A percentile compares a stretch with the other conserved stretches of the same genome.
Evolutionary conservation across 208 protist species (phyloP).

Genomic region (Zelonia costaricensis): DNA sequence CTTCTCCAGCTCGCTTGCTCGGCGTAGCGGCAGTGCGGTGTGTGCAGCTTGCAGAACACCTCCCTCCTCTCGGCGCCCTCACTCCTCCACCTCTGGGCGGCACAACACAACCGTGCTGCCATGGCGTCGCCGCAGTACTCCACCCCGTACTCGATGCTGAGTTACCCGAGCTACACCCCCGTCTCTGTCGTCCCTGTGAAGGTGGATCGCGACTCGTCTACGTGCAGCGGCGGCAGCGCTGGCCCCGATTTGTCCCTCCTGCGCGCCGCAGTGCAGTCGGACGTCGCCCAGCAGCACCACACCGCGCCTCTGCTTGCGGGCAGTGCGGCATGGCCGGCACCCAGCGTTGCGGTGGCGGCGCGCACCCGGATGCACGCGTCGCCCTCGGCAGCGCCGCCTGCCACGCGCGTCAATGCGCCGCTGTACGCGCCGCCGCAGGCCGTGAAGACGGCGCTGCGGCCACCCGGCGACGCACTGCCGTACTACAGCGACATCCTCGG

Average conservation of each 20-base stretch:
- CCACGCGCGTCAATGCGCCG: conserved; percentile 22
- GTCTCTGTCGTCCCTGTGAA: conserved; percentile 32
- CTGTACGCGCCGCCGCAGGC: conserved; percentile 18
- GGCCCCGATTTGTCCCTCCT: conserved; percentile 9
- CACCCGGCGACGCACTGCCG: background rate
- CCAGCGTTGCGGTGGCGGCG: background rate
- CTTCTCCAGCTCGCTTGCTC: no score
- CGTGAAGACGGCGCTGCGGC: background rate
- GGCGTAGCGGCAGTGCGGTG: no score
- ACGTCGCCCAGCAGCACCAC: conserved; percentile 8
- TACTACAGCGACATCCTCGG: conserved; percentile 17
- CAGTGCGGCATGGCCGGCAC: background rate
- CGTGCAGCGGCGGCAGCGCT: background rate
- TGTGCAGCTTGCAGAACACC: no score
- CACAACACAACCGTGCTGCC: no score
- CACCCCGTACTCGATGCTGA: conserved; percentile 34
- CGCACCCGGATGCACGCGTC: no score
- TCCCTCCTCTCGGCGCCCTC: no score
- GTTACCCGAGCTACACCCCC: conserved; percentile 40
- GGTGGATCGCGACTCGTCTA: background rate
- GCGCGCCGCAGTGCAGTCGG: conserved; percentile 7
- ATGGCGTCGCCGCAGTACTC: conserved; percentile 36
- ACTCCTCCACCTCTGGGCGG: no score
- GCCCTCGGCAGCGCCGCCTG: background rate
- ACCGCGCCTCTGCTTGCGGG: no score